Evolutionary conservation across 495 filamentous ascomycete genomes (phyloP).

Genomic region (Talaromyces adpressus): DNA sequence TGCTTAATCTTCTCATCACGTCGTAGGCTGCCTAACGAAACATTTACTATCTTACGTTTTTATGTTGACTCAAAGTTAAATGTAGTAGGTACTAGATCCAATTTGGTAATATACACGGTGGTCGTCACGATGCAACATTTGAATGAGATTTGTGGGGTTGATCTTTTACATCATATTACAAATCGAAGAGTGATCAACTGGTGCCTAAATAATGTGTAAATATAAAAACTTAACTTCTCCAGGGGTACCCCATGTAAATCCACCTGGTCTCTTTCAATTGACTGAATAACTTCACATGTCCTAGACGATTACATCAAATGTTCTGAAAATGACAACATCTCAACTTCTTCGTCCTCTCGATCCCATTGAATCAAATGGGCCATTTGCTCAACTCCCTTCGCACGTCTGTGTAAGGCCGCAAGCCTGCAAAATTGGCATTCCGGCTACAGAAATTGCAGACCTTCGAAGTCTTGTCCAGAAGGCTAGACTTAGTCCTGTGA

Average conservation of each 20-base stretch:
- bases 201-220: neutral
- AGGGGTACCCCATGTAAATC: neutral
- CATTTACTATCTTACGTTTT: too few species aligned
- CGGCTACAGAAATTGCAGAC: neutral
- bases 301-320: neutral
- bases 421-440: neutral
- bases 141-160: neutral
- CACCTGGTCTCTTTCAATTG: neutral
- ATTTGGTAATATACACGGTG: too few species aligned
- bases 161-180: neutral
- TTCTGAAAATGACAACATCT: neutral
- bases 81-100: too few species aligned
- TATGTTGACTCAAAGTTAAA: too few species aligned
- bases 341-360: neutral
- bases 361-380: neutral
- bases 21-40: too few species aligned
- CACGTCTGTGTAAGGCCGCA: neutral
- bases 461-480: neutral
- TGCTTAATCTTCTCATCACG: too few species aligned
- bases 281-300: neutral
- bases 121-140: too few species aligned
- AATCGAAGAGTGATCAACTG: neutral
- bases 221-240: neutral
- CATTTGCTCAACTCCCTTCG: neutral
- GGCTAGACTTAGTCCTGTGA: neutral